Percentiles rank a stretch among this genome's conserved stretches.
Evolutionary conservation across 1,284 basidiomycete species (phyloP).

Genomic region (Cystobasidium slooffiae): DNA sequence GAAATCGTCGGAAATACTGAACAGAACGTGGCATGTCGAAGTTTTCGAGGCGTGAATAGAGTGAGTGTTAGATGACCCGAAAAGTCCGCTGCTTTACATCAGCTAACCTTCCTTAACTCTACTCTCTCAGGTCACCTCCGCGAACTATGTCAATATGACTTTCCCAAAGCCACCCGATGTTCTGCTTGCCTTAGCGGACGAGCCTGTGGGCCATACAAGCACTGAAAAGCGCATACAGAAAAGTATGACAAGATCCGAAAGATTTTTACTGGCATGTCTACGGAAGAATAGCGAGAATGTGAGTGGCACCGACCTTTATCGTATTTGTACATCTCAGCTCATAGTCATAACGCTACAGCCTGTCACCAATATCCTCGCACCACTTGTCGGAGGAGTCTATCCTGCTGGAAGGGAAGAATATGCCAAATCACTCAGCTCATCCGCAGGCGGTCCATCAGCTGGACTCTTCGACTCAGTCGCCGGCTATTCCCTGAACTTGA

Average conservation of each 20-base stretch:
- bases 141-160: conserved; percentile 64
- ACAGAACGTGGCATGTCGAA: conserved; percentile 63
- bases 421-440: conserved; percentile 70
- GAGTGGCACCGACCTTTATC: no score
- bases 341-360: conserved; percentile 9
- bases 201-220: conserved; percentile 67
- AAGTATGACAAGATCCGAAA: conserved; percentile 68
- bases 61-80: conserved; percentile 56
- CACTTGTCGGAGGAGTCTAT: conserved; percentile 68
- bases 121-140: conserved; percentile 63
- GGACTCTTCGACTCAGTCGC: conserved; percentile 60
- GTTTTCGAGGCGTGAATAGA: conserved; percentile 72
- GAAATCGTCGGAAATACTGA: conserved; percentile 73
- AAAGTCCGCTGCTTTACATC: not conserved
- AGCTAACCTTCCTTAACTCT: not conserved
- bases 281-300: conserved; percentile 12
- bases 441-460: conserved; percentile 63
- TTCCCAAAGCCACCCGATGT: conserved; percentile 68
- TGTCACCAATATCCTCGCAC: conserved; percentile 64
- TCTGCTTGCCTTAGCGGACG: conserved; percentile 71
- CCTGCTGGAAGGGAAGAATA: conserved; percentile 67
- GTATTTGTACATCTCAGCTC: not conserved
- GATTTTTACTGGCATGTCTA: conserved; percentile 66
- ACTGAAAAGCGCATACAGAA: conserved; percentile 72
- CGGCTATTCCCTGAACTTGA: conserved; percentile 59